phyloP scores from a whole-genome alignment of 768 basidiomycete genomes.

The Tulasnella sp. region DNA sequence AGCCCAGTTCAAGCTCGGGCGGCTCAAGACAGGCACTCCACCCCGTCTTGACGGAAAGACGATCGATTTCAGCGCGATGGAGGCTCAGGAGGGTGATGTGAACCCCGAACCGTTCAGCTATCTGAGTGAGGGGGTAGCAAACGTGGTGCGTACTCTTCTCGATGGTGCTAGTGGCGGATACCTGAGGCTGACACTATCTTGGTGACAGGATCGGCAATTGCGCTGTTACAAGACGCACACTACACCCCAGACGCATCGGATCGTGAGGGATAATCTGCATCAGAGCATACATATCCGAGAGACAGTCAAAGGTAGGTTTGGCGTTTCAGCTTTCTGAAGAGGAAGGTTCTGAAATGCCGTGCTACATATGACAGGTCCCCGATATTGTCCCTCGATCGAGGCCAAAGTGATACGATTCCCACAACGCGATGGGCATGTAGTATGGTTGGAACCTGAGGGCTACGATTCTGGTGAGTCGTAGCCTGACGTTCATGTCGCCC shows the following conservation, averaged over 20 bases:
- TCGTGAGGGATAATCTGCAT: constrained; percentile 68
- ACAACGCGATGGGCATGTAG: constrained; percentile 53
- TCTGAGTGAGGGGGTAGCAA: constrained; percentile 38
- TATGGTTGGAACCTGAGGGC: constrained; percentile 90
- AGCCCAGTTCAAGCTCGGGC: constrained; percentile 72
- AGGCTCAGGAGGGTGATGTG: constrained; percentile 54
- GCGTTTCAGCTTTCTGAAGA: not conserved
- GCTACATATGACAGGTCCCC: constrained; percentile 44
- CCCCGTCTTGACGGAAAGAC: constrained; percentile 60
- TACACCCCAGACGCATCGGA: constrained; percentile 56
- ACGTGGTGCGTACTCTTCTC: too few relatives aligned
- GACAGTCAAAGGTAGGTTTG: constrained; percentile 58
- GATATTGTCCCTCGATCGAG: constrained; percentile 87
- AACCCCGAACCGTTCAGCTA: constrained; percentile 66
- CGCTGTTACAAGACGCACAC: constrained; percentile 63
- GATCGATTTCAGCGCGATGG: constrained; percentile 55
- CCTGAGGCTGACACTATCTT: not conserved
- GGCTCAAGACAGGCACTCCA: constrained; percentile 74
- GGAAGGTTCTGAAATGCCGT: not conserved
- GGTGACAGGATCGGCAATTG: constrained; percentile 58
- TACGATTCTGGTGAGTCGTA: constrained; percentile 83
- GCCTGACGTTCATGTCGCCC: too few relatives aligned
- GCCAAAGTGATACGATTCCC: constrained; percentile 74
- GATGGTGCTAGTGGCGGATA: too few relatives aligned
- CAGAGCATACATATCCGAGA: constrained; percentile 78